phyloP scores from a whole-genome alignment of 257 asterid genomes.

The Osmanthus fragrans region DNA sequence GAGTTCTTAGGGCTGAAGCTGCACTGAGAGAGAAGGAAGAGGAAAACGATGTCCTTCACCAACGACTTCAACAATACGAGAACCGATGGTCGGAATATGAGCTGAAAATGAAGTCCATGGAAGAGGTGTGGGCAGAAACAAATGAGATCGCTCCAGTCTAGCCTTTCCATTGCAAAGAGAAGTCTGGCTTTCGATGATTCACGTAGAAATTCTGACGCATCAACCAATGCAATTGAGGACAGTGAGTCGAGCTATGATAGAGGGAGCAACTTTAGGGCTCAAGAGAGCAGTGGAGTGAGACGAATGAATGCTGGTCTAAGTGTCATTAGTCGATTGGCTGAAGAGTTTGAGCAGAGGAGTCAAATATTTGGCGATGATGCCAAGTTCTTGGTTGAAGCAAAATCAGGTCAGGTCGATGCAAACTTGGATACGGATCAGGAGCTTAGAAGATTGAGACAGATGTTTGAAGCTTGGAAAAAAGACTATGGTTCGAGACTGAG shows the following conservation, averaged over 20 bases:
- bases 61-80: slow-evolving; percentile 85
- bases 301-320: slow-evolving; percentile 61
- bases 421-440: slow-evolving; percentile 84
- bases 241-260: slow-evolving; percentile 63
- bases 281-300: slow-evolving; percentile 57
- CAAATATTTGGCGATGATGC: slow-evolving; percentile 94
- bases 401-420: slow-evolving; percentile 87
- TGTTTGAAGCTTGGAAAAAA: slow-evolving; percentile 97
- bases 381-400: slow-evolving; percentile 90
- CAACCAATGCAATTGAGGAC: slow-evolving; percentile 62
- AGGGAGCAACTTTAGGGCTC: slow-evolving; percentile 49
- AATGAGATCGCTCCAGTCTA: slow-evolving; percentile 95
- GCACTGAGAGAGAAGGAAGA: slow-evolving; percentile 82
- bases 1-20: slow-evolving; percentile 89
- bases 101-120: slow-evolving; percentile 96
- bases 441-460: slow-evolving; percentile 78
- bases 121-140: slow-evolving; percentile 99
- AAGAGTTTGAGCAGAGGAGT: slow-evolving; percentile 94
- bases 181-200: slow-evolving; percentile 82
- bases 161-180: slow-evolving; percentile 87
- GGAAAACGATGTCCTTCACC: slow-evolving; percentile 87
- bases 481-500: slow-evolving; percentile 83
- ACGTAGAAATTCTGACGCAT: slow-evolving; percentile 71
- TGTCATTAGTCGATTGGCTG: slow-evolving; percentile 83
- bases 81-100: slow-evolving; percentile 97